Evolutionary conservation across 2,329 filamentous ascomycete genomes (phyloP).

Genomic region (Aureobasidium pullulans): DNA sequence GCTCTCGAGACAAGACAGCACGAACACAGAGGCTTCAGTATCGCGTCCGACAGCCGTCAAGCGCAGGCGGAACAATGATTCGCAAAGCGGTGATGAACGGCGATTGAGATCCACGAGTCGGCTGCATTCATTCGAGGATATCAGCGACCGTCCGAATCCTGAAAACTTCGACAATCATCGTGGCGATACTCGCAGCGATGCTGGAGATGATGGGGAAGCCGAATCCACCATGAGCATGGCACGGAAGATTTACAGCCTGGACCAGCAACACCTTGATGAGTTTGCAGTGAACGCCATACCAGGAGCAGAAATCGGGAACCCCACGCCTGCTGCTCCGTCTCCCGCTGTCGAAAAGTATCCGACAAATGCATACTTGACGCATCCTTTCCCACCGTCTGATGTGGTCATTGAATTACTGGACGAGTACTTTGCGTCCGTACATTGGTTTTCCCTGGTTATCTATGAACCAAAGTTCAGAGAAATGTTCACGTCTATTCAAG

Average conservation of each 20-base stretch:
- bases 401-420: constrained; percentile 30
- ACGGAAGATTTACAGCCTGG: neutral
- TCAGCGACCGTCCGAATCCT: too few species aligned
- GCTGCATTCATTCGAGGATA: too few species aligned
- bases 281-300: neutral
- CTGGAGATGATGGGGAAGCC: neutral
- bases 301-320: neutral
- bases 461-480: constrained; percentile 35
- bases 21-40: neutral
- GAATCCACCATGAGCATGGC: neutral
- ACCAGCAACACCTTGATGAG: neutral
- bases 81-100: too few species aligned
- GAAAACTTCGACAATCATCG: neutral
- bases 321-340: neutral
- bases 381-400: constrained; percentile 25
- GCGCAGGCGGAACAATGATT: too few species aligned
- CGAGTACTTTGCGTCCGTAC: constrained; percentile 35
- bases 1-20: neutral
- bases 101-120: too few species aligned
- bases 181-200: neutral
- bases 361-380: constrained; percentile 18
- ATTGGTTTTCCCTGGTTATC: constrained; percentile 40
- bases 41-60: too few species aligned
- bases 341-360: constrained; percentile 17
- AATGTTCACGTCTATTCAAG: constrained; percentile 26